Base-by-base conservation (phyloP, 164 flowering plant genomes). In the Vitis amurensis region DNA sequence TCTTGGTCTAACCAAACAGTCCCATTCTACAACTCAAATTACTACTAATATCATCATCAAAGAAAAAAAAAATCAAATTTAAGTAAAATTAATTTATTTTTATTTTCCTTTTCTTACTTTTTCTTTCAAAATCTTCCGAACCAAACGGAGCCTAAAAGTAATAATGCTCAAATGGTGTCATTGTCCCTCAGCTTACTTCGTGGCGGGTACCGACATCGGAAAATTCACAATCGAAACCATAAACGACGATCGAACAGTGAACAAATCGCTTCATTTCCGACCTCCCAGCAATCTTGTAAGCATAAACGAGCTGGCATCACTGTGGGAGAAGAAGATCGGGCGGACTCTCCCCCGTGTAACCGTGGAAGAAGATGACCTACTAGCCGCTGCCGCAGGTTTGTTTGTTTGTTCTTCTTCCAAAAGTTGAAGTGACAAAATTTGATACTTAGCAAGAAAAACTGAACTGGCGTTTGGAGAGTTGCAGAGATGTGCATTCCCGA, bases 311-410 rank as follows among this genome's bases (percentile, higher is more conserved):
- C 76, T 77, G 5, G 80, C 80, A 12, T 65, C 74, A n/a, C 4
- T 77, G 15, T 77, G 80, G 80, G 80, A 77, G 74, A 61, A 77
- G 60, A 73, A 69, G 53, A 64, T 73, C 15, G 70, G 73, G 0
- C 63, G 68, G 10, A 55, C 48, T 7, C 76, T 77, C 9, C 80
- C 80, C 2, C 57, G 80, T 13, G 64, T 70, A 1, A 77, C 80
- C 52, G 52, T 77, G 30, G 55, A 71, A 0, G 80, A 66, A 51
- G 74, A 73, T 8, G 68, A 77, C 31, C 73, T 77, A n/a, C 80
- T 77, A 7, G 67, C 66, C 19, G 67, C 70, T 2, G 80, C 80
- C 50, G 44, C 19, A 68, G 80, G 80, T 77, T 19, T 12, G 2
- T 8, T 57, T 9, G 8, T 10, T 23, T 12, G 5, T 61, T 17